Evolutionary conservation across 2,329 filamentous ascomycete species (phyloP).

Genomic region (Colletotrichum neosansevieriae): DNA sequence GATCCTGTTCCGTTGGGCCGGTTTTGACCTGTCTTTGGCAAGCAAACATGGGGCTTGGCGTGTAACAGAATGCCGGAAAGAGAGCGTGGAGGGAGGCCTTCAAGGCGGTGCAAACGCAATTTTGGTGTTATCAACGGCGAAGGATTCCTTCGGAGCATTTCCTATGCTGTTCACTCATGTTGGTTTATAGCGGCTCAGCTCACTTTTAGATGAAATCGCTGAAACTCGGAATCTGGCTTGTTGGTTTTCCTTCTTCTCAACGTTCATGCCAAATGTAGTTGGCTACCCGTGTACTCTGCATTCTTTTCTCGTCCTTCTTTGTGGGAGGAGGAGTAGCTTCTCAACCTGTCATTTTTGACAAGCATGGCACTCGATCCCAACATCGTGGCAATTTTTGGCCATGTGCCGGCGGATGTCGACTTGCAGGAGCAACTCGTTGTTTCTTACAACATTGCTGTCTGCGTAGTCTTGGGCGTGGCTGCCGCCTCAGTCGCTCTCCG

Average conservation of each 20-base stretch:
- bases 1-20: not conserved
- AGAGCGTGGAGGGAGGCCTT: too few relatives aligned
- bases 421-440: not conserved
- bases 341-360: not conserved
- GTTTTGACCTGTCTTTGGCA: not conserved
- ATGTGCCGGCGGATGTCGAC: not conserved
- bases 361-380: constrained; percentile 12
- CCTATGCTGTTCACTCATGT: too few relatives aligned
- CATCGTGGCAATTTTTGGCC: constrained; percentile 15
- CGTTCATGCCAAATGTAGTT: not conserved
- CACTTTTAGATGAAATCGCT: too few relatives aligned
- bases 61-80: too few relatives aligned
- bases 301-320: not conserved
- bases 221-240: too few relatives aligned
- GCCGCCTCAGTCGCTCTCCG: constrained; percentile 20
- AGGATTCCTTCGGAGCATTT: too few relatives aligned
- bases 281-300: too few relatives aligned
- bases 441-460: not conserved
- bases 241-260: too few relatives aligned
- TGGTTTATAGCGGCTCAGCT: too few relatives aligned
- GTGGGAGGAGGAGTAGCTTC: not conserved
- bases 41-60: not conserved
- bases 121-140: too few relatives aligned
- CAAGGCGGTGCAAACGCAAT: too few relatives aligned
- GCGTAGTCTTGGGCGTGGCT: constrained; percentile 10